Percentiles rank a stretch among this genome's conserved stretches.
These are phyloP conservation scores for Chlamydomonas sp. DNA, from an alignment of 139 green algal genomes.

Conservation along the genomic window DNA sequence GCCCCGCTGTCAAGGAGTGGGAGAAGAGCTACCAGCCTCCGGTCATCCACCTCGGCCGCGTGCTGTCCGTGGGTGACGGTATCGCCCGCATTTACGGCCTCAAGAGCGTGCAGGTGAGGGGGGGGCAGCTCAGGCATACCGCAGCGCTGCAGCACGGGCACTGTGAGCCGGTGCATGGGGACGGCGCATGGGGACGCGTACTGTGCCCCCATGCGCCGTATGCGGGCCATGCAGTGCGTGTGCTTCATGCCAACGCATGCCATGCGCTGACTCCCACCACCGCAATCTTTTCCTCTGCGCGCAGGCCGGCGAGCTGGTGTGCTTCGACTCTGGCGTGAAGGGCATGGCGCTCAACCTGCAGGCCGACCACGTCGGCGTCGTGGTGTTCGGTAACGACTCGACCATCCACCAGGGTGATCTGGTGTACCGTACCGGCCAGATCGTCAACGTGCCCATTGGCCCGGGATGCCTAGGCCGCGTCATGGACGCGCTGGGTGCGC, in stretches of 20 bases:
- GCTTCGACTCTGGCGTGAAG: constrained; percentile 76
- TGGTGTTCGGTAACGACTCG: constrained; percentile 78
- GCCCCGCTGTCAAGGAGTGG: constrained; percentile 42
- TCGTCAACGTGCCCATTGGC: constrained; percentile 84
- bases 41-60: constrained; percentile 66
- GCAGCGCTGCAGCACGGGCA: too few relatives aligned
- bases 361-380: constrained; percentile 84
- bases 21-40: constrained; percentile 57
- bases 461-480: constrained; percentile 76
- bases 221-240: too few relatives aligned
- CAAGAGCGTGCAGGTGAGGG: constrained; percentile 62
- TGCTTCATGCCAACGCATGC: too few relatives aligned
- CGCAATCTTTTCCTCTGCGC: not conserved
- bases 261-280: too few relatives aligned
- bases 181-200: too few relatives aligned
- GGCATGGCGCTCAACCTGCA: constrained; percentile 91
- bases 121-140: too few relatives aligned
- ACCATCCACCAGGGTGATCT: constrained; percentile 74
- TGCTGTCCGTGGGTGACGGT: constrained; percentile 85
- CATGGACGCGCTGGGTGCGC: constrained; percentile 73
- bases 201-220: too few relatives aligned
- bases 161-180: too few relatives aligned
- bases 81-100: constrained; percentile 86
- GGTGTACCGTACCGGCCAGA: constrained; percentile 83
- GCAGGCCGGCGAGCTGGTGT: constrained; percentile 82